phyloP scores from a whole-genome alignment of 352 stramenopile genomes.

The Pythium vanterpoolii region DNA sequence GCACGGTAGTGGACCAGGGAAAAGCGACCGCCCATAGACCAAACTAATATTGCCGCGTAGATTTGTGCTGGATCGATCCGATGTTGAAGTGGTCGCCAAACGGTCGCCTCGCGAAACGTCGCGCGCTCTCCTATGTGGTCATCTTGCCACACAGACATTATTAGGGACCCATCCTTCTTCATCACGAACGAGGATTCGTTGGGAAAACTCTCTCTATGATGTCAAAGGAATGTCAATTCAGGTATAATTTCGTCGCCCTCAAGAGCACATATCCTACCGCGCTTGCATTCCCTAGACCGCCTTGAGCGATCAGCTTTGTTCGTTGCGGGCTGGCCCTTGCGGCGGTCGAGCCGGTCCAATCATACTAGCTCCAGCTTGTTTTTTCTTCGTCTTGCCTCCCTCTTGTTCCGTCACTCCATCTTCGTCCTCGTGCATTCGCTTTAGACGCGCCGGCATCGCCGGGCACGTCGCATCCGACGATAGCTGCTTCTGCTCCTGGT shows the following conservation, averaged over 20 bases:
- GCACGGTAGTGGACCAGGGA: slow-evolving; percentile 74
- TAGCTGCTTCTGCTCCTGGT: background rate
- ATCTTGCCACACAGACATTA: background rate
- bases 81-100: background rate
- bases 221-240: background rate
- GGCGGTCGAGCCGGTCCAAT: slow-evolving; percentile 5
- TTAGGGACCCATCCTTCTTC: background rate
- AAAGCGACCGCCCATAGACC: slow-evolving; percentile 61
- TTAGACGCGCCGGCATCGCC: slow-evolving; percentile 47
- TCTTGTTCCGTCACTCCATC: background rate
- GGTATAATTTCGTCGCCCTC: background rate
- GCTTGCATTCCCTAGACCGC: no score
- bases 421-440: background rate
- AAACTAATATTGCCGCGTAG: background rate
- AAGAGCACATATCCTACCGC: background rate
- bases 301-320: background rate
- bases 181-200: background rate
- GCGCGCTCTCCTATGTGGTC: background rate
- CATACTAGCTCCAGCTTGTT: no score
- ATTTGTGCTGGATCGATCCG: background rate
- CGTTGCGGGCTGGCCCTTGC: background rate
- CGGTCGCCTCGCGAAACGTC: background rate
- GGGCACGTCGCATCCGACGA: slow-evolving; percentile 38
- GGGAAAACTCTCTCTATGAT: background rate
- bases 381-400: background rate